Evolutionary conservation across 441 rosid genomes (phyloP).

Genomic region (Sinapis alba): DNA sequence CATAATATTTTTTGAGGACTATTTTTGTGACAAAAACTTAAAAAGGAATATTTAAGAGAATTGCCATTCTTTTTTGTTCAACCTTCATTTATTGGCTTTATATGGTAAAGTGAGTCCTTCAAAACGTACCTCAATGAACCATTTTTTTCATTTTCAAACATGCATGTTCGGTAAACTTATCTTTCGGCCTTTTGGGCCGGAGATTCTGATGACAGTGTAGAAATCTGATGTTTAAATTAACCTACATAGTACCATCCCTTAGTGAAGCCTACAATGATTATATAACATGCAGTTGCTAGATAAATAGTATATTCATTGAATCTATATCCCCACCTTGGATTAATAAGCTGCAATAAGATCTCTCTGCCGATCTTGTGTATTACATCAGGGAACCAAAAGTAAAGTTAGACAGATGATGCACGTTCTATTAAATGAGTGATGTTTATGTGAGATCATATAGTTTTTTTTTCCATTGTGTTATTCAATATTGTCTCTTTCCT

Average conservation of each 20-base stretch:
- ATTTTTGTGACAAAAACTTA: too few relatives aligned
- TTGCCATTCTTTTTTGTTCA: too few relatives aligned
- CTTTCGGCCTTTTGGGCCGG: neutral
- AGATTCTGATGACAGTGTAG: neutral
- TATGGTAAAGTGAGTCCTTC: neutral
- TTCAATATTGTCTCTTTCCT: conserved; percentile 11
- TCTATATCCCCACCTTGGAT: neutral
- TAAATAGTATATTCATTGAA: neutral
- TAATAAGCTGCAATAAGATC: neutral
- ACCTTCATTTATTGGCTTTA: neutral
- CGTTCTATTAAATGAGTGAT: conserved; percentile 23
- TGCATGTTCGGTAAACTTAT: neutral
- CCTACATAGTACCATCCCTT: neutral
- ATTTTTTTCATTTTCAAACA: too few relatives aligned
- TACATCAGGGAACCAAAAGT: neutral
- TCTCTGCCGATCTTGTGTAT: neutral
- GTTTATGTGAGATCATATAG: conserved; percentile 4
- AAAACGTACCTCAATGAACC: too few relatives aligned
- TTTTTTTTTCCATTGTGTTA: too few relatives aligned
- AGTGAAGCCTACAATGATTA: neutral
- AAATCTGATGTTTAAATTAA: neutral
- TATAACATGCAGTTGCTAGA: neutral
- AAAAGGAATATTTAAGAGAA: too few relatives aligned
- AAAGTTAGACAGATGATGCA: neutral
- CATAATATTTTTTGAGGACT: too few relatives aligned